phyloP scores from a whole-genome alignment of 768 basidiomycete genomes.

The Cystofilobasidium capitatum region DNA sequence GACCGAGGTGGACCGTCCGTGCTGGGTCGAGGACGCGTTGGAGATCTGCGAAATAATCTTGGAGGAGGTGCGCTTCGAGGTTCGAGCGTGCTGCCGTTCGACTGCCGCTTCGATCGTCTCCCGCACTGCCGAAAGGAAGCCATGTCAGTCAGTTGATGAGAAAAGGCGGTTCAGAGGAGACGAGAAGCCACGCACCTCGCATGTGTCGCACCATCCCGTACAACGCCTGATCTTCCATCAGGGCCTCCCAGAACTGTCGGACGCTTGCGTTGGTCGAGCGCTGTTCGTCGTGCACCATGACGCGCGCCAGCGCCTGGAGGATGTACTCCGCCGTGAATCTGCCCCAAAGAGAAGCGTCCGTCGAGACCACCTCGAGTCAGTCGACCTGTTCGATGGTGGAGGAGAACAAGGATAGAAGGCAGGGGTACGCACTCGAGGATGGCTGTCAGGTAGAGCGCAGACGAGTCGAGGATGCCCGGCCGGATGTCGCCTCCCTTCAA shows the following conservation, averaged over 20 bases:
- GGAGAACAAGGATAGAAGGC: neutral
- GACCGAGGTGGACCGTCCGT: too few relatives aligned
- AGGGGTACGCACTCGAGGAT: slow-evolving; percentile 23
- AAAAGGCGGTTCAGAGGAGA: too few relatives aligned
- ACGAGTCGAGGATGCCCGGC: slow-evolving; percentile 17
- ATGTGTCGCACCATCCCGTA: slow-evolving; percentile 16
- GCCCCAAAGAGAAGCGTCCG: too few relatives aligned
- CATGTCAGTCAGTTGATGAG: too few relatives aligned
- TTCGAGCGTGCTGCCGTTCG: too few relatives aligned
- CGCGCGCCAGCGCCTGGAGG: slow-evolving; percentile 5
- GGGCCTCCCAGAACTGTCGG: slow-evolving; percentile 12
- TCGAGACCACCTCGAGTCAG: neutral
- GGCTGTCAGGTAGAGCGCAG: slow-evolving; percentile 25
- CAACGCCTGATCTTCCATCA: slow-evolving; percentile 14
- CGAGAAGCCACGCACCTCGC: slow-evolving; percentile 3
- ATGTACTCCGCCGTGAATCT: slow-evolving; percentile 18
- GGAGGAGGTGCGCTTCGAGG: too few relatives aligned
- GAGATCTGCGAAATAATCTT: too few relatives aligned
- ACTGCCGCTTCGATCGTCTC: too few relatives aligned
- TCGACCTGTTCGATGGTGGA: neutral
- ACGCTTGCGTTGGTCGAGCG: neutral
- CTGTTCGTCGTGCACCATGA: slow-evolving; percentile 9
- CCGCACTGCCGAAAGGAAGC: slow-evolving; percentile 9
- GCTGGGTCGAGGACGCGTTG: neutral
- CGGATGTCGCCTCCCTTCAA: slow-evolving; percentile 21